Base-by-base conservation (phyloP, 257 asterid species). In the Petrea volubilis region DNA sequence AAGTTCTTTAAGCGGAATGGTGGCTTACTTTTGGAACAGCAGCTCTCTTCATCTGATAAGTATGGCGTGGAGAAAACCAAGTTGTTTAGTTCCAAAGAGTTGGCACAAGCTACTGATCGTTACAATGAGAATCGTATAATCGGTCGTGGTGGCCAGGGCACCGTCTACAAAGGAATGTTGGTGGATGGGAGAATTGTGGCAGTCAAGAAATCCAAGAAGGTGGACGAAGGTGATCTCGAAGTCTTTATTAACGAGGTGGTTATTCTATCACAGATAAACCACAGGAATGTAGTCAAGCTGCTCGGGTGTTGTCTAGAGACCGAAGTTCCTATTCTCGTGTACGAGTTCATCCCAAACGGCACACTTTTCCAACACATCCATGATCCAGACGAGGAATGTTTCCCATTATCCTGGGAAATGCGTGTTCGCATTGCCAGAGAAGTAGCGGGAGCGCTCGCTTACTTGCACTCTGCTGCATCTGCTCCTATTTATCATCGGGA, bases 81-180 rank as follows among this genome's bases (percentile, higher is more conserved):
- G 74, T 14, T 79, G 59, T 82, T 64, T 49, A 61, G 18, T 11
- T 75, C 77, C 11, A 43, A 64, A n/a, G 83, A 78, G 70, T 55
- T 78, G 59, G 40, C 63, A 17, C 50, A 18, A 29, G 81, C 86
- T 20, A 81, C 86, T 3, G 79, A 81, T 64, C 64, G 34, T 17
- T 80, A 68, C 13, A 77, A 60, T 18, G 78, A 71, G 41, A 73
- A 79, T 34, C 73, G 84, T 4, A 24, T 83, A 34, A 70, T 83
- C 17, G 88, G 85, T 11, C 81, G 65, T 0, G 87, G 85, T 5
- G 85, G 87, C 55, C 85, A 83, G 44, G 84, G 87, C 24, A 79
- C 82, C 0, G 87, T 79, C 61, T 79, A 82, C 64, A 82, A 79
- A 60, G 84, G 87, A 46, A 82, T 82, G 87, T 9, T 76, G 29